Evolutionary conservation across 148 eudicot species (phyloP).

Genomic region (Cornus florida): DNA sequence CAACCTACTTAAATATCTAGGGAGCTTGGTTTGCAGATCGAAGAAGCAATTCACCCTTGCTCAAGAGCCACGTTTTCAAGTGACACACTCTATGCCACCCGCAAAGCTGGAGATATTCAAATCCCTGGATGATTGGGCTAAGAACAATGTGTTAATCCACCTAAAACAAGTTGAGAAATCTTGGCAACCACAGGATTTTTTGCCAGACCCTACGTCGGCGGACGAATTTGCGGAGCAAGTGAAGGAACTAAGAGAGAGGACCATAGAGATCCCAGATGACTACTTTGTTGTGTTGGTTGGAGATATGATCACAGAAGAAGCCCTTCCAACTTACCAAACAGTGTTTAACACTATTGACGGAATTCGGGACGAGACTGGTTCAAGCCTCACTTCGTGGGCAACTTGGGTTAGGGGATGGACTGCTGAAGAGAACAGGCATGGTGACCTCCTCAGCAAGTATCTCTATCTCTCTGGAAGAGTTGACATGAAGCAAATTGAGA

Average conservation of each 20-base stretch:
- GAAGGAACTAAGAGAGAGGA: slow-evolving; percentile 28
- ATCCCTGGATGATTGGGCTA: slow-evolving; percentile 56
- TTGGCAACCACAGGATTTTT: slow-evolving; percentile 70
- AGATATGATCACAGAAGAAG: slow-evolving; percentile 42
- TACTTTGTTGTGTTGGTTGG: slow-evolving; percentile 28
- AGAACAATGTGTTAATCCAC: slow-evolving; percentile 35
- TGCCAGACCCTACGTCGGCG: slow-evolving; percentile 56
- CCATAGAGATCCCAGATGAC: slow-evolving; percentile 32
- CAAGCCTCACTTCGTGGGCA: slow-evolving; percentile 36
- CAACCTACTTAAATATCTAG: neutral
- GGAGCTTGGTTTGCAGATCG: neutral
- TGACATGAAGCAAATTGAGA: slow-evolving; percentile 15
- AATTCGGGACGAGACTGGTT: slow-evolving; percentile 32
- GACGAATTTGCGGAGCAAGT: slow-evolving; percentile 39
- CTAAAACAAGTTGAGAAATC: slow-evolving; percentile 60
- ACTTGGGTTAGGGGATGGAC: slow-evolving; percentile 39
- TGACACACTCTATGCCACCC: slow-evolving; percentile 45
- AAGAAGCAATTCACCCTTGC: slow-evolving; percentile 26
- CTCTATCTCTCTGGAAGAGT: neutral
- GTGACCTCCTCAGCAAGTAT: neutral
- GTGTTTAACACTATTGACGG: slow-evolving; percentile 34
- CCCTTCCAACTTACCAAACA: slow-evolving; percentile 42
- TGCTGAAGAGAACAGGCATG: slow-evolving; percentile 25
- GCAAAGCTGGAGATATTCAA: slow-evolving; percentile 60
- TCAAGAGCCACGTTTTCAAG: slow-evolving; percentile 22